Evolutionary conservation across 345 rosid genomes (phyloP).

Genomic region (Anastatica hierochuntica): DNA sequence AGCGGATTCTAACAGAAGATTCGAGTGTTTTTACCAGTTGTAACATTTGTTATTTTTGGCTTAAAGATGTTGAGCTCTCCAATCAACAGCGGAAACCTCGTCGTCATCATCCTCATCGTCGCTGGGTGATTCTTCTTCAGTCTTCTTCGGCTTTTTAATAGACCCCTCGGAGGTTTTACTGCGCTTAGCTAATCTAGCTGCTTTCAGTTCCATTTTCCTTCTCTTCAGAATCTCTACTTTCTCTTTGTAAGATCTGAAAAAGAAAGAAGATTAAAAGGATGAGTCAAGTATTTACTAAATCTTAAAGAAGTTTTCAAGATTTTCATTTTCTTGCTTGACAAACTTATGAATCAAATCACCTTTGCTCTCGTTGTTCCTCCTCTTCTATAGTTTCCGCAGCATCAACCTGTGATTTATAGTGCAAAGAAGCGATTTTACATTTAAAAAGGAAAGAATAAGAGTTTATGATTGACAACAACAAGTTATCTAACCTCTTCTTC

Average conservation of each 20-base stretch:
- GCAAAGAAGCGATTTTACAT: background rate
- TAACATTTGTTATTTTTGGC: constrained; percentile 1
- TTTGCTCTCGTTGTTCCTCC: constrained; percentile 59
- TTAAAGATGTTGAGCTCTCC: constrained; percentile 93
- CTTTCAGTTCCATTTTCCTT: constrained; percentile 63
- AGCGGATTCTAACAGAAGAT: background rate
- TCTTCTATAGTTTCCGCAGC: constrained; percentile 94
- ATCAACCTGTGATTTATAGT: constrained; percentile 52
- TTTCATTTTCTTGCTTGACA: background rate
- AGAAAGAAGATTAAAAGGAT: background rate
- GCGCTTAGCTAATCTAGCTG: constrained; percentile 51
- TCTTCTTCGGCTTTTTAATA: constrained; percentile 24
- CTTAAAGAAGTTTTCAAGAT: background rate
- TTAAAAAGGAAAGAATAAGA: background rate
- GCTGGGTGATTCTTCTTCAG: background rate
- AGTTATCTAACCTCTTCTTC: constrained; percentile 60
- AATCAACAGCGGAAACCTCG: constrained; percentile 66
- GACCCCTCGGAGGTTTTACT: constrained; percentile 29
- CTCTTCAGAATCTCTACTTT: constrained; percentile 57
- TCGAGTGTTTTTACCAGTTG: no score
- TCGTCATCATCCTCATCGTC: constrained; percentile 34
- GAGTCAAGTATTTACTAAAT: background rate
- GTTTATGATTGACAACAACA: background rate
- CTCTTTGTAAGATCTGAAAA: constrained; percentile 42
- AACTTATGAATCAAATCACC: constrained; percentile 28